Evolutionary conservation across 805 yeast species (phyloP).

Genomic region (Lipomyces chichibuensis): DNA sequence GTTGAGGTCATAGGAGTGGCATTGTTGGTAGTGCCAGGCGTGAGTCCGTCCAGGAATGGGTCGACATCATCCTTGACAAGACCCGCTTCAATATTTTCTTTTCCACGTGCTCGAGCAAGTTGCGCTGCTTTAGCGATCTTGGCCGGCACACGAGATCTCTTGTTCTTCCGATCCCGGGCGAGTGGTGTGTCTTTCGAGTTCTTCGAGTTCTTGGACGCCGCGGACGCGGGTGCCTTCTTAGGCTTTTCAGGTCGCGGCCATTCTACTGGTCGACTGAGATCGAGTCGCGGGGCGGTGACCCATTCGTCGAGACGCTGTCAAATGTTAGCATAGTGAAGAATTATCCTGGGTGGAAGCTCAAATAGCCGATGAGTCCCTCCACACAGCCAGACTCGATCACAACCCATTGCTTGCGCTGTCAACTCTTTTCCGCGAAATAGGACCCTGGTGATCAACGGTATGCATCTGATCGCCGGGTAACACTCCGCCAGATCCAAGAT

Average conservation of each 20-base stretch:
- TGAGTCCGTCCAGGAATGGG: not conserved
- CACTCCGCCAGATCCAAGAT: not conserved
- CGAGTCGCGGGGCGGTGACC: conserved; percentile 74
- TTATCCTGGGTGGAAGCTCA: not conserved
- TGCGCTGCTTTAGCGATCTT: conserved; percentile 41
- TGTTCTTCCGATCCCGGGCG: conserved; percentile 29
- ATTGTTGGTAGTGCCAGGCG: not conserved
- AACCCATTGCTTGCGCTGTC: too few relatives aligned
- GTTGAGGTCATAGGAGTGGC: conserved; percentile 30
- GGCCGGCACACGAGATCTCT: conserved; percentile 31
- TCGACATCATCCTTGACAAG: conserved; percentile 17
- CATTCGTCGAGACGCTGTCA: conserved; percentile 84
- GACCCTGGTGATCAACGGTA: too few relatives aligned
- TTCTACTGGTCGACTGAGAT: conserved; percentile 67
- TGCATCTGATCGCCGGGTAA: not conserved
- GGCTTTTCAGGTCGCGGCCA: conserved; percentile 64
- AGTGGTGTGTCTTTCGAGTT: conserved; percentile 24
- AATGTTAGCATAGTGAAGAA: not conserved
- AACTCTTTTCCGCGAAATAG: too few relatives aligned
- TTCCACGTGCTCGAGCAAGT: conserved; percentile 47
- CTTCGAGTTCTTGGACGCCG: conserved; percentile 36
- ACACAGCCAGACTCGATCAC: not conserved
- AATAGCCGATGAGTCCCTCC: not conserved
- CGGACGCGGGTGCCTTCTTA: conserved; percentile 48
- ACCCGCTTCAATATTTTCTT: conserved; percentile 27